These are phyloP conservation scores for Lachnellula subtilissima DNA, from an alignment of 2,329 filamentous ascomycete species.

Conservation along the genomic window DNA sequence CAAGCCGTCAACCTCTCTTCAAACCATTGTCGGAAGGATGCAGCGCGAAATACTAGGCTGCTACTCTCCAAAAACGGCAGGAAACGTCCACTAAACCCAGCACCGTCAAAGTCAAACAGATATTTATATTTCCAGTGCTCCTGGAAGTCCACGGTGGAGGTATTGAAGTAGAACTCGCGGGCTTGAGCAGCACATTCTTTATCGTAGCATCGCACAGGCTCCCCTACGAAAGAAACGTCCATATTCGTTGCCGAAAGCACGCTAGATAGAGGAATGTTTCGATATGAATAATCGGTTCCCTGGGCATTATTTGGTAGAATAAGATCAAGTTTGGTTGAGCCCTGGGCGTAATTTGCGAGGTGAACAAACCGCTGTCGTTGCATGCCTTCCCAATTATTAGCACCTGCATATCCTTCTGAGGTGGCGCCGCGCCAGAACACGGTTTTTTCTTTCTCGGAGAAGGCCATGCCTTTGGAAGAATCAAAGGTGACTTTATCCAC, in stretches of 20 bases:
- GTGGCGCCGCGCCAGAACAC: slow-evolving; percentile 50
- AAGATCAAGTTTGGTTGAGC: slow-evolving; percentile 30
- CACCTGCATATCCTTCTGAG: slow-evolving; percentile 45
- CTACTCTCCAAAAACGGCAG: slow-evolving; percentile 46
- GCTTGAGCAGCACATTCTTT: slow-evolving; percentile 32
- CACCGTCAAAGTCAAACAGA: slow-evolving; percentile 55
- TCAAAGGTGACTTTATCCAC: slow-evolving; percentile 37
- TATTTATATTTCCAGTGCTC: slow-evolving; percentile 45
- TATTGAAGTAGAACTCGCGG: slow-evolving; percentile 24
- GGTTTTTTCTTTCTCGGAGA: slow-evolving; percentile 38
- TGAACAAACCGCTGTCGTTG: slow-evolving; percentile 55
- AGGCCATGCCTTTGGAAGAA: slow-evolving; percentile 37
- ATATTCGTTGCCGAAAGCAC: slow-evolving; percentile 25
- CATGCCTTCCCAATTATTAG: slow-evolving; percentile 53
- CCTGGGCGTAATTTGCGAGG: slow-evolving; percentile 44
- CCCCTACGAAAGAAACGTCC: slow-evolving; percentile 38
- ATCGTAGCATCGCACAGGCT: slow-evolving; percentile 32
- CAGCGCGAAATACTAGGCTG: slow-evolving; percentile 53
- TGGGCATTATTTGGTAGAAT: slow-evolving; percentile 23
- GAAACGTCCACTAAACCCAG: slow-evolving; percentile 46
- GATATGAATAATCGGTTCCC: slow-evolving; percentile 36
- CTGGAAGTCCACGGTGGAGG: slow-evolving; percentile 29
- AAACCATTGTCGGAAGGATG: slow-evolving; percentile 61
- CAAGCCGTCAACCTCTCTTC: slow-evolving; percentile 56
- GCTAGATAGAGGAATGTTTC: slow-evolving; percentile 38